phyloP scores from a whole-genome alignment of 257 asterid species.

The Solanum verrucosum region DNA sequence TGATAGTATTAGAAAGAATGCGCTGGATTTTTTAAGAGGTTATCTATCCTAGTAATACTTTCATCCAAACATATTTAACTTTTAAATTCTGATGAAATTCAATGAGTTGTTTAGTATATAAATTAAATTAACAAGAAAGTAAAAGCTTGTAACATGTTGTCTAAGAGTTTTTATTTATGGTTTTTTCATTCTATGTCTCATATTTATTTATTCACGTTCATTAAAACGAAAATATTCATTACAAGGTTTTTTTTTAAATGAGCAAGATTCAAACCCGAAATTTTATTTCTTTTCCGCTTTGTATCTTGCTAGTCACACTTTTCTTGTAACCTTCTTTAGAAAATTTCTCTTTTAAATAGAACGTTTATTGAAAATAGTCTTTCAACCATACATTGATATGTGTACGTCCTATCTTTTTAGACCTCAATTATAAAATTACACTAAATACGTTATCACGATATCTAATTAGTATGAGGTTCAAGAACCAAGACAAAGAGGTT shows the following conservation, averaged over 20 bases:
- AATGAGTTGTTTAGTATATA: background rate
- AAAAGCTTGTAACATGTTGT: background rate
- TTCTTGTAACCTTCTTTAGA: background rate
- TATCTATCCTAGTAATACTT: background rate
- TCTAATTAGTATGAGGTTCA: background rate
- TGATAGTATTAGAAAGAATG: background rate
- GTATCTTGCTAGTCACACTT: background rate
- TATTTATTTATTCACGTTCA: background rate
- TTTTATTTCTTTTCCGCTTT: too few species aligned
- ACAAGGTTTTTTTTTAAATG: too few species aligned
- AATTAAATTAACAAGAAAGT: background rate
- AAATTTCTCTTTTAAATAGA: too few species aligned
- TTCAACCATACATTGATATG: background rate
- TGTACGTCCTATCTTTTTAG: too few species aligned
- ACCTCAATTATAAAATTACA: too few species aligned
- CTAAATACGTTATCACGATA: background rate
- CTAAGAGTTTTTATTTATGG: accelerated
- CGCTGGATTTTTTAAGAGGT: background rate
- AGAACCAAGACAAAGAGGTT: constrained; percentile 5
- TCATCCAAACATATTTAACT: background rate
- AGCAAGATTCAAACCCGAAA: too few species aligned
- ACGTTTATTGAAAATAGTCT: background rate
- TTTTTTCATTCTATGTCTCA: background rate
- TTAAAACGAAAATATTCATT: too few species aligned
- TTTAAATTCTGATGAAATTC: background rate